A percentile compares a stretch with the other conserved stretches of the same genome.
Evolutionary conservation across 2,329 filamentous ascomycete species (phyloP).

Genomic region (Ophiostoma perfectum): DNA sequence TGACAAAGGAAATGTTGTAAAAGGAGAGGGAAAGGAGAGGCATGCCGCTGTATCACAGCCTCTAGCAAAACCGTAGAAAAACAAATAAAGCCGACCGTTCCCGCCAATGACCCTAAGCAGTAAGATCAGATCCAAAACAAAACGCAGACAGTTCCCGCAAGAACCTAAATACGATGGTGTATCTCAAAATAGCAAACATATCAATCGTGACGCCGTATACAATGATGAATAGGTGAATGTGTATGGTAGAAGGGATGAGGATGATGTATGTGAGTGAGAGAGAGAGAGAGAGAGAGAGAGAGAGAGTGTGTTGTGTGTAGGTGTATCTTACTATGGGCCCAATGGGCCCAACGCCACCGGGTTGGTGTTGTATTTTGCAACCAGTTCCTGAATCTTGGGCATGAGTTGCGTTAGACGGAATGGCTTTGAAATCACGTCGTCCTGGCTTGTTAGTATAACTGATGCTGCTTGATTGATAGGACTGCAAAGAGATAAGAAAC

Average conservation of each 20-base stretch:
- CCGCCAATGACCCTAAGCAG: neutral
- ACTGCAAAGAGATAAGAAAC: constrained; percentile 31
- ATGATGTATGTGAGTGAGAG: too few species aligned
- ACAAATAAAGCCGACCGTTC: neutral
- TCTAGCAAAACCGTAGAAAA: neutral
- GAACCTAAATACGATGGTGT: neutral
- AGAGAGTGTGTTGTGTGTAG: neutral
- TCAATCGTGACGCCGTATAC: constrained; percentile 5
- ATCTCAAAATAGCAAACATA: neutral
- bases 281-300: neutral
- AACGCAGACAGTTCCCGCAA: neutral
- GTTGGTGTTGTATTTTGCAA: constrained; percentile 37
- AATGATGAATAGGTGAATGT: too few species aligned
- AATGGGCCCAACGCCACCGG: neutral
- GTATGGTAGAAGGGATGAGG: neutral
- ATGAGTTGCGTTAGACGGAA: constrained; percentile 69
- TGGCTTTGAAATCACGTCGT: constrained; percentile 73
- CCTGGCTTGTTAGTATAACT: constrained; percentile 37
- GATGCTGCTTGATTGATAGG: neutral
- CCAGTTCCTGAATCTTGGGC: constrained; percentile 59
- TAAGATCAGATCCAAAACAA: neutral
- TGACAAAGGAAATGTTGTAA: neutral
- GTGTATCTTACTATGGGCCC: neutral
- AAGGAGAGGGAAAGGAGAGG: neutral
- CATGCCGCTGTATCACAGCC: too few species aligned